Conservation (phyloP, 163 green algal species). For the Picocystis sp. region DNA sequence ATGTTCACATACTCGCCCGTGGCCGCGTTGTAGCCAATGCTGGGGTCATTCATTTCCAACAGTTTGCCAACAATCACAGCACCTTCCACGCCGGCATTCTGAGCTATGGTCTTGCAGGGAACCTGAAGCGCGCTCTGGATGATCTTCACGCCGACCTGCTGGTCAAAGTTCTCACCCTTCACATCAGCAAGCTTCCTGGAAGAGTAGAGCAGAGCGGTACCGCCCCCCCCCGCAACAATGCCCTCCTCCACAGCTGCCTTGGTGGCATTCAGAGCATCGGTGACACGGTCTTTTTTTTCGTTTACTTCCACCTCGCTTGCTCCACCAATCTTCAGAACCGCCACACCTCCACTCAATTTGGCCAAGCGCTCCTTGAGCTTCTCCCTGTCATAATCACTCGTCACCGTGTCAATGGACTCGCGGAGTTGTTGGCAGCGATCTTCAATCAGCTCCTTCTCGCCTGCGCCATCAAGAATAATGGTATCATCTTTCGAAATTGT, state of each 20-base stretch:
- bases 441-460: slow-evolving; percentile 60
- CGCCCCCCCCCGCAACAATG: slow-evolving; percentile 91
- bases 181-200: slow-evolving; percentile 52
- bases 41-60: slow-evolving; percentile 36
- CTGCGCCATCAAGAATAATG: slow-evolving; percentile 83
- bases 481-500: slow-evolving; percentile 94
- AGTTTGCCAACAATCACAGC: slow-evolving; percentile 94
- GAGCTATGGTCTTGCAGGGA: slow-evolving; percentile 82
- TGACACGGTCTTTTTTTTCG: slow-evolving; percentile 98
- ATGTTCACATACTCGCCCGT: slow-evolving; percentile 62
- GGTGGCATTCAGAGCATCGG: slow-evolving; percentile 94
- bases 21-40: slow-evolving; percentile 82
- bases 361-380: slow-evolving; percentile 88
- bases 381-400: slow-evolving; percentile 83
- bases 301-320: slow-evolving; percentile 85
- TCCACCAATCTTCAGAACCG: slow-evolving; percentile 89
- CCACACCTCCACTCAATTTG: slow-evolving; percentile 81
- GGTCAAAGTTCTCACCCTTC: slow-evolving; percentile 83
- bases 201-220: slow-evolving; percentile 77
- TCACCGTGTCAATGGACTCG: slow-evolving; percentile 47
- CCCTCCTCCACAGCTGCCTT: slow-evolving; percentile 98
- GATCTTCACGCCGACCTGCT: slow-evolving; percentile 72
- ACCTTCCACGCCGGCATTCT: slow-evolving; percentile 89
- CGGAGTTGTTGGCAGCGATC: slow-evolving; percentile 79
- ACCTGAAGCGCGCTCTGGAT: slow-evolving; percentile 36